These are phyloP conservation scores for Actinomortierella wolfii DNA, from an alignment of 371 early-diverging fungal genomes.

Conservation along the genomic window DNA sequence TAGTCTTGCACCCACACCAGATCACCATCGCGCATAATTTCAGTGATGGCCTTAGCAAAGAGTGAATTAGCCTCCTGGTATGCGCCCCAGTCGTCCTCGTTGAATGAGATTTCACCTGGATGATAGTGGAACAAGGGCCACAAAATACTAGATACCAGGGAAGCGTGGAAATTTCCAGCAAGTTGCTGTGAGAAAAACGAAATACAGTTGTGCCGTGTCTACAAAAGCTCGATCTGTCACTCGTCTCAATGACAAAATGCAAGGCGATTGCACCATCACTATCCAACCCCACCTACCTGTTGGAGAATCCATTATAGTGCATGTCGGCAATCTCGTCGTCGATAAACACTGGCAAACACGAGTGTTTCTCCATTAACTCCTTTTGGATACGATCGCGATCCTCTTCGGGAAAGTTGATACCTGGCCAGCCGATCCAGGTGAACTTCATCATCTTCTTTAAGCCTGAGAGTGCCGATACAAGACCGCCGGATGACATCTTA, in stretches of 20 bases:
- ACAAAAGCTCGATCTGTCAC: no score
- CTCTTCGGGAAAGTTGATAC: constrained; percentile 80
- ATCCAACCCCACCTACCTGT: constrained; percentile 61
- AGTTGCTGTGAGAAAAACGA: no score
- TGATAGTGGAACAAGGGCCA: constrained; percentile 99
- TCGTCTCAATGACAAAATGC: no score
- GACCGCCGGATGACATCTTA: constrained; percentile 95
- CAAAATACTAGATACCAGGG: constrained; percentile 77
- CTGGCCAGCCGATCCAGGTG: constrained; percentile 99
- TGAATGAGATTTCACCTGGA: constrained; percentile 95
- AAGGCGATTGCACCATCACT: no score
- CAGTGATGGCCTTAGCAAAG: constrained; percentile 89
- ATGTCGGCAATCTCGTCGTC: constrained; percentile 94
- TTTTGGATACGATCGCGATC: constrained; percentile 80
- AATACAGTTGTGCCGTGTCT: no score
- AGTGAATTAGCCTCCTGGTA: constrained; percentile 91
- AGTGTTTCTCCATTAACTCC: constrained; percentile 79
- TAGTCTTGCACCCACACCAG: constrained; percentile 99
- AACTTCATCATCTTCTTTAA: constrained; percentile 95
- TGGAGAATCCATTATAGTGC: constrained; percentile 99
- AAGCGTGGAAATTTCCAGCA: no score
- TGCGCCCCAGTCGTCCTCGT: constrained; percentile 93
- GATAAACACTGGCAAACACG: constrained; percentile 97
- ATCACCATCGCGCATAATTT: constrained; percentile 89
- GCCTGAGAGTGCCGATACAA: constrained; percentile 96